Evolutionary conservation across 805 yeast genomes (phyloP).

Genomic region (Spencermartinsiella europaea): DNA sequence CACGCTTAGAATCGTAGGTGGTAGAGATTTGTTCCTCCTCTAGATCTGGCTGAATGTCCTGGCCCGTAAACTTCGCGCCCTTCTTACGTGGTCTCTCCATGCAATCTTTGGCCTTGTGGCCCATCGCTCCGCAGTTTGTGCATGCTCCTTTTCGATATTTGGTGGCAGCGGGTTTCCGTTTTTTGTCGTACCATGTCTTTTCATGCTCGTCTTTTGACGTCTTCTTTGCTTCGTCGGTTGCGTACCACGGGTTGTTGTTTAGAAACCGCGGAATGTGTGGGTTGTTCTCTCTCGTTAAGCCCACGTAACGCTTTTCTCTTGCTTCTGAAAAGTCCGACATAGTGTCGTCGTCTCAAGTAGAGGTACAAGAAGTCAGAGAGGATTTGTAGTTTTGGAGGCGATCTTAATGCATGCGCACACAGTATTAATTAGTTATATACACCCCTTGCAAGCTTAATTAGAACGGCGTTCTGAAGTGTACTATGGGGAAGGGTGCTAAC

Average conservation of each 20-base stretch:
- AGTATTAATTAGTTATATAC: too few relatives aligned
- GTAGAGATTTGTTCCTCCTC: slow-evolving; percentile 23
- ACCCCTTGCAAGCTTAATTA: too few relatives aligned
- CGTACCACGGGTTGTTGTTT: slow-evolving; percentile 33
- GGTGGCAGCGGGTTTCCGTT: slow-evolving; percentile 25
- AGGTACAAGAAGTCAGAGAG: too few relatives aligned
- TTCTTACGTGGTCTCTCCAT: slow-evolving; percentile 49
- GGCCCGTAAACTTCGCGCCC: slow-evolving; percentile 34
- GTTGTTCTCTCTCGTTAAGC: background rate
- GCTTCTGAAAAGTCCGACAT: background rate
- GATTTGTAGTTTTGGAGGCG: too few relatives aligned
- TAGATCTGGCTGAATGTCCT: slow-evolving; percentile 29
- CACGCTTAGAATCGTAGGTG: slow-evolving; percentile 67
- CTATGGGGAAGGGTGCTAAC: too few relatives aligned
- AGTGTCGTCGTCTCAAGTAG: too few relatives aligned
- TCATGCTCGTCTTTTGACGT: slow-evolving; percentile 27
- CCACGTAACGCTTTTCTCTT: background rate
- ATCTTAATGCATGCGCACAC: too few relatives aligned
- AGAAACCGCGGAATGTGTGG: slow-evolving; percentile 18
- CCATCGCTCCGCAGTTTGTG: slow-evolving; percentile 52
- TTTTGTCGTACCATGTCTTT: slow-evolving; percentile 28
- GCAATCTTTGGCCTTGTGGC: slow-evolving; percentile 51
- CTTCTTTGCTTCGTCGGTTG: slow-evolving; percentile 18
- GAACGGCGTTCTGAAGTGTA: too few relatives aligned
- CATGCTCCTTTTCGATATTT: slow-evolving; percentile 41